Base-by-base conservation (phyloP, 306 rosid genomes). In the Argentina anserina region DNA sequence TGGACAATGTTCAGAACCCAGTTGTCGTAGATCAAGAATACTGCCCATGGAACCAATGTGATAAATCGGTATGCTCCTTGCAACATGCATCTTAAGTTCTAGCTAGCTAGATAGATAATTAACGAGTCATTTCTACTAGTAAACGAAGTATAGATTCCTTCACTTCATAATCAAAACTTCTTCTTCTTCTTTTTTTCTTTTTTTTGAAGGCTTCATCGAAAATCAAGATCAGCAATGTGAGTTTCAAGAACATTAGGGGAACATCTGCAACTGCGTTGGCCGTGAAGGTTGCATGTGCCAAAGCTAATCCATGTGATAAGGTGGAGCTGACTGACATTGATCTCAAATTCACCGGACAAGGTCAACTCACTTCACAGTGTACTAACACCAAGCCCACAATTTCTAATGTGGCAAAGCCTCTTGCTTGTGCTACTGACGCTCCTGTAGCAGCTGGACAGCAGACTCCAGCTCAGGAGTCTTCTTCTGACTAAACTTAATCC, bases 1-100 rank as follows among this genome's bases (percentile, higher is more conserved):
- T 89, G 91, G 7, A 15, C 0, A 26, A 83, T 40, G 91, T 87
- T n/a, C 1, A 1, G 6, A 78, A 70, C 53, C 86, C 90, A 0
- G 21, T 89, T 17, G 11, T 87, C 31, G 70, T 85, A 3, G 88
- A 89, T 60, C 91, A 87, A 76, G 84, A 75, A 36, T 85, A 89
- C 31, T 87, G 91, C 74, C 90, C 92, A 8, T 80, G 75, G 74
- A 79, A 82, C 34, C 71, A 70, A 0, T 87, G 91, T 73, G 64
- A 70, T 2, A 49, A 31, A 21, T 3, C 66, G 85, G 88, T 83
- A 52, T 0, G n/a, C 61, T 55, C 31, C 29, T 23, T 25, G 25
- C 31, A 23, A 4, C 61, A n/a, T 55, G 17, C 31, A 55, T 11
- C 61, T 55, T 3, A 55, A 21, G n/a, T n/a, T 7, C 58, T 7